Conservation (phyloP, 352 stramenopile genomes). For the Phytophthora constricta region DNA sequence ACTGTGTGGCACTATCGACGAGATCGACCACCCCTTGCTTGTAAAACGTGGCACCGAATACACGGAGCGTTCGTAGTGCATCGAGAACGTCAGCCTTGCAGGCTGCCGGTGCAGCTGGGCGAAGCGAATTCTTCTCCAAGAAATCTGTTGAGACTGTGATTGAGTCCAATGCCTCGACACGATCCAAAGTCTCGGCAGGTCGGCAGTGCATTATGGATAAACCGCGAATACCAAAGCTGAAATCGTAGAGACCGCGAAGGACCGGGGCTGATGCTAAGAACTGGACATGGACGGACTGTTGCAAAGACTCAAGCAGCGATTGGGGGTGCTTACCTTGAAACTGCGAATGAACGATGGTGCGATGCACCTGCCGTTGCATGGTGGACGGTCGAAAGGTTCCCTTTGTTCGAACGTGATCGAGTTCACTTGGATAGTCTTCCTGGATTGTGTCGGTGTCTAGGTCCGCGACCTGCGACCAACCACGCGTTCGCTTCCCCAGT, state of each 20-base stretch:
- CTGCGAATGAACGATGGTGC: neutral
- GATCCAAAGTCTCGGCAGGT: constrained; percentile 1
- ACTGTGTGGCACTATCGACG: neutral
- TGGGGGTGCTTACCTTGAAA: constrained; percentile 17
- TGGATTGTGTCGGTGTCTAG: neutral
- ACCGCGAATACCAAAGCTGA: constrained; percentile 5
- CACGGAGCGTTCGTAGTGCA: neutral
- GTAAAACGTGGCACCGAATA: constrained; percentile 7
- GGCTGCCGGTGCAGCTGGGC: neutral
- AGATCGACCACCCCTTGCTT: neutral
- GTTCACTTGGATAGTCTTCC: neutral
- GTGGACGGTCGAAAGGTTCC: neutral
- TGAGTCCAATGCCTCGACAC: neutral
- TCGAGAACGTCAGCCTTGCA: neutral
- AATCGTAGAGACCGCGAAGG: constrained; percentile 5
- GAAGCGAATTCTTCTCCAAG: constrained; percentile 8
- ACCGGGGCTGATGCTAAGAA: constrained; percentile 2
- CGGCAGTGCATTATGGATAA: constrained; percentile 14
- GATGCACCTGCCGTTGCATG: constrained; percentile 2
- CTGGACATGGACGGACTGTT: constrained; percentile 6
- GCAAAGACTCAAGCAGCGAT: constrained; percentile 17
- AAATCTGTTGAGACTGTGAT: constrained; percentile 10
- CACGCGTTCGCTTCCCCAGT: constrained; percentile 1
- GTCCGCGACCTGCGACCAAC: neutral
- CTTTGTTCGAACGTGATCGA: neutral